Conservation (phyloP, 345 rosid species). For the Pelargonium nanum region DNA sequence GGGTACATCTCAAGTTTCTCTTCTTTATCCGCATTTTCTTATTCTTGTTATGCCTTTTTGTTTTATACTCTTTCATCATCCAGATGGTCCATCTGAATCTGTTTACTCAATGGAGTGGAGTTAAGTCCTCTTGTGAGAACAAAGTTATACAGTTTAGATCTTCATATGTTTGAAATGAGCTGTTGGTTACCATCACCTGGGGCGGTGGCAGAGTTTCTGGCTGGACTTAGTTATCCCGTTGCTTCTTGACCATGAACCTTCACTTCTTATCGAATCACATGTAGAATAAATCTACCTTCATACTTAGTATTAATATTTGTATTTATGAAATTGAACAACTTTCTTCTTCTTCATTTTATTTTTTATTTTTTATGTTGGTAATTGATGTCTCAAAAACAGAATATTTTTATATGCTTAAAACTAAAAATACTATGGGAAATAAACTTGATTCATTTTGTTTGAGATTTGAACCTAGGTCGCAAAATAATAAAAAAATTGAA, state of each 20-base stretch:
- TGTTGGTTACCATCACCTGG: no score
- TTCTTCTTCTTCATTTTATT: no score
- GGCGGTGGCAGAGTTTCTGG: no score
- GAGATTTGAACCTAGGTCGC: no score
- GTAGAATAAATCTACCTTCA: background rate
- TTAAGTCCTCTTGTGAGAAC: background rate
- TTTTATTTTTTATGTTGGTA: no score
- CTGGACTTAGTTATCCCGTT: no score
- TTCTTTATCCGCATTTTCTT: background rate
- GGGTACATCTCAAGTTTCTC: conserved; percentile 19
- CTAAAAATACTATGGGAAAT: no score
- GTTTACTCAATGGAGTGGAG: background rate
- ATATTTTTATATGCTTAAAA: no score
- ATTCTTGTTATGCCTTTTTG: background rate
- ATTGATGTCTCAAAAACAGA: background rate
- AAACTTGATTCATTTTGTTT: no score
- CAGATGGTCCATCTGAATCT: background rate
- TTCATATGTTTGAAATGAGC: background rate
- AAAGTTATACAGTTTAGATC: background rate
- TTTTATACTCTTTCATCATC: background rate
- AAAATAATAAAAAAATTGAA: no score
- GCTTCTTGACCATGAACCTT: no score
- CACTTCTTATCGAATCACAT: background rate
- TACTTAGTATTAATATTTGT: background rate
- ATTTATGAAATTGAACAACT: background rate